Evolutionary conservation across 495 filamentous ascomycete species (phyloP), one percentile per base, ranked within the genome.

Genomic region (Aspergillus incahuasiensis): DNA sequence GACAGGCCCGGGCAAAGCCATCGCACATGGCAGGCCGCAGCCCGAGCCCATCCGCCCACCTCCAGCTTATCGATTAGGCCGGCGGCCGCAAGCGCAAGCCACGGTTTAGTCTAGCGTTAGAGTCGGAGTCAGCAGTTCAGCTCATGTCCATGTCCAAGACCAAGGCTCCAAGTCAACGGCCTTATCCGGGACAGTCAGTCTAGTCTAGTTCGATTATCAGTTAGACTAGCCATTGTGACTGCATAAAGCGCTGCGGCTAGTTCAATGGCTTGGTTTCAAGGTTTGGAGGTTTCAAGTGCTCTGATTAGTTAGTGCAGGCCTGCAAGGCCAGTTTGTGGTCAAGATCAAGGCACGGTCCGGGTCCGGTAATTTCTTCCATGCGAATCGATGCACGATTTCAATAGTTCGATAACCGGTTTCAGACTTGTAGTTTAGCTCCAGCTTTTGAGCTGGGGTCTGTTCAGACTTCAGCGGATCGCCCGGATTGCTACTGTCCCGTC

Each of bases 341-440:
- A 35, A 15, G 32, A 35, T 15, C 32, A 35, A 35, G 40, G 40
- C 40, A 9, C 19, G 16, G 40, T 42, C n/a, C 19, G 19, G 40
- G 15, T 32, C n/a, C 30, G 24, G 32, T 50, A 50, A 40, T 43
- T 43, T 52, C 35, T 19, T 51, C 45, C 24, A 18, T 20, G 35
- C 34, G 12, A 35, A 35, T 15, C 32, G 32, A 49, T 55, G 53
- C 53, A 43, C 20, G 44, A 55, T 49, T 55, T 45, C 46, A 49
- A 55, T 55, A 55, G 45, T 49, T 42, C 46, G 9, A 35, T 35
- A 35, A 35, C 32, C 32, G 32, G 32, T 35, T 35, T 35, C 25
- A 28, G 3, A 28, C n/a, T 28, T 28, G 4, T 8, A 35, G 6
- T 35, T 35, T 35, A 28, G 25, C 25, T 28, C 25, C 25, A 8